phyloP scores from a whole-genome alignment of 305 asterid genomes.

The Fraxinus paxiana region DNA sequence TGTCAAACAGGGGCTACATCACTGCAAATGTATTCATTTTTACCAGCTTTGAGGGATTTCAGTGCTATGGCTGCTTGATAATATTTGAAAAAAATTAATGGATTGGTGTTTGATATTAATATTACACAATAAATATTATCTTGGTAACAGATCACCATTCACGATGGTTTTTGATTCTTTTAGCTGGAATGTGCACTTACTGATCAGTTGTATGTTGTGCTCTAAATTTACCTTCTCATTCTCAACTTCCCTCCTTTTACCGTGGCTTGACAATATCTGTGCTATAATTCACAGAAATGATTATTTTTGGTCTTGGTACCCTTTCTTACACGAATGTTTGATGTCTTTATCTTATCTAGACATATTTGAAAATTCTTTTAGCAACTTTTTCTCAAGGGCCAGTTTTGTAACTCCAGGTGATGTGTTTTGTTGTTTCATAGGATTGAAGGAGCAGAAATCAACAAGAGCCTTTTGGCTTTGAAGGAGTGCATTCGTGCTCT shows the following conservation, averaged over 20 bases:
- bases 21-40: not conserved
- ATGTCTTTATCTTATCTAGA: not conserved
- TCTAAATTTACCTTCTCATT: not conserved
- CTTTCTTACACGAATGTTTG: not conserved
- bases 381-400: slow-evolving; percentile 10
- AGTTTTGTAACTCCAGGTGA: slow-evolving; percentile 4
- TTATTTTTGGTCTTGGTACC: not conserved
- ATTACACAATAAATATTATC: not conserved
- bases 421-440: slow-evolving; percentile 37
- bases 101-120: not conserved
- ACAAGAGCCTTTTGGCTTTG: slow-evolving; percentile 88
- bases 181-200: not conserved
- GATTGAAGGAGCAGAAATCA: slow-evolving; percentile 97
- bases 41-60: not conserved
- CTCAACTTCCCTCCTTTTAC: not conserved
- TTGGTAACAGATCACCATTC: not conserved
- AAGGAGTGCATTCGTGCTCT: slow-evolving; percentile 97
- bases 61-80: not conserved
- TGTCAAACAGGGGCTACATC: not conserved
- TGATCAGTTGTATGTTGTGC: not conserved
- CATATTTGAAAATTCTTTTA: not conserved
- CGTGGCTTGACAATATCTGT: not conserved
- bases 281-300: not conserved
- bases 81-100: not conserved
- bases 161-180: not conserved